Conservation (phyloP, 192 early-diverging fungal species). For the Rhizophlyctis rosea region DNA sequence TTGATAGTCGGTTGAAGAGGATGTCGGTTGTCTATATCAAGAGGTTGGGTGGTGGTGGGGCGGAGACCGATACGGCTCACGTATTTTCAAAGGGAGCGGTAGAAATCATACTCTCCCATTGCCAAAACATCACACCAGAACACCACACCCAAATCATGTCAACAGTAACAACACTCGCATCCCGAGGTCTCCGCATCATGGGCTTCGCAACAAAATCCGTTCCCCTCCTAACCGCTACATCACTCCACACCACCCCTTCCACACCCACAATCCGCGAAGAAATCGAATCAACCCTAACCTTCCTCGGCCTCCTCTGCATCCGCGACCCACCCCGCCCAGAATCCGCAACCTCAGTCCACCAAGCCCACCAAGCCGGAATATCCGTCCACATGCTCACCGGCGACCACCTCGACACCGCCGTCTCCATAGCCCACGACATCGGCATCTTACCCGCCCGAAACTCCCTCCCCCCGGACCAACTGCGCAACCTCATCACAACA, state of each 20-base stretch:
- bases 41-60: neutral
- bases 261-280: too few relatives aligned
- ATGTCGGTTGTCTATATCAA: conserved; percentile 37
- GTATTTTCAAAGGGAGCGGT: conserved; percentile 9
- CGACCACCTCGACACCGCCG: conserved; percentile 73
- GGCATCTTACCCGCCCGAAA: conserved; percentile 56
- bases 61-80: neutral
- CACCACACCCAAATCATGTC: too few relatives aligned
- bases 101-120: conserved; percentile 4
- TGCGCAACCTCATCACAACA: conserved; percentile 8
- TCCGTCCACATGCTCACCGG: conserved; percentile 84
- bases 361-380: conserved; percentile 63
- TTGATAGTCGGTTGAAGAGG: conserved; percentile 29
- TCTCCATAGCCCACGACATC: conserved; percentile 74
- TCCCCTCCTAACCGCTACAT: too few relatives aligned
- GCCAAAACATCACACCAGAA: conserved; percentile 24
- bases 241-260: too few relatives aligned
- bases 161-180: too few relatives aligned
- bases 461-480: neutral
- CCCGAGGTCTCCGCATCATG: too few relatives aligned
- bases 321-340: conserved; percentile 82
- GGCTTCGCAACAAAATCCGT: too few relatives aligned
- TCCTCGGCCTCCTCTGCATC: conserved; percentile 73
- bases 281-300: conserved; percentile 43
- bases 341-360: conserved; percentile 57